Percentiles rank a stretch among this genome's conserved stretches.
Evolutionary conservation across 23 red algal species (phyloP).

Genomic region (Cyanidioschyzon merolae): DNA sequence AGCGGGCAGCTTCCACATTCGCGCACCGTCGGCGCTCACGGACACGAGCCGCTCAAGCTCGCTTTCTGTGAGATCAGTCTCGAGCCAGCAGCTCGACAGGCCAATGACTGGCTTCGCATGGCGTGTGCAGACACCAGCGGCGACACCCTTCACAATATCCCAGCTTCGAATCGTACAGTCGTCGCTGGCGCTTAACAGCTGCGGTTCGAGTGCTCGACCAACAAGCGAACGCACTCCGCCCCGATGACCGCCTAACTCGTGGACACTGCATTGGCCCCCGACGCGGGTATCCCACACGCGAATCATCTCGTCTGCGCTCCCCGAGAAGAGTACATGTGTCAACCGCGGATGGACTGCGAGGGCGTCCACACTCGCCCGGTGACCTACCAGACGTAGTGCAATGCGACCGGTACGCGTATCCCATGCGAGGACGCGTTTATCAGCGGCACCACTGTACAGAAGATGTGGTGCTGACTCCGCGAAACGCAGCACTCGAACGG

Average conservation of each 20-base stretch:
- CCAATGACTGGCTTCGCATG: not conserved
- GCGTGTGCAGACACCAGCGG: not conserved
- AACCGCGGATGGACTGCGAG: slow-evolving; percentile 2
- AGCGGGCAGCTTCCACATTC: not conserved
- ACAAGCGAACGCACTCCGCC: not conserved
- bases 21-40: not conserved
- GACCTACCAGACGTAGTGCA: not conserved
- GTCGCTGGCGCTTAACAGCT: slow-evolving; percentile 9
- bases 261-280: not conserved
- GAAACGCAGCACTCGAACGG: not conserved
- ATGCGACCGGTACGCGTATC: slow-evolving; percentile 2
- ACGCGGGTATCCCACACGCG: slow-evolving; percentile 14
- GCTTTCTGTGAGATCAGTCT: not conserved
- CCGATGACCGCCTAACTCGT: not conserved
- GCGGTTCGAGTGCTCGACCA: not conserved
- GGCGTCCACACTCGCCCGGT: not conserved
- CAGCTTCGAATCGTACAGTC: not conserved
- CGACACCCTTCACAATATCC: not conserved
- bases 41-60: slow-evolving; percentile 13
- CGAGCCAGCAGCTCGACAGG: not conserved
- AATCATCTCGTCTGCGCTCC: not conserved
- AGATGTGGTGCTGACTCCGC: not conserved
- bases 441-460: not conserved
- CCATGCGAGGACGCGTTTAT: slow-evolving; percentile 6
- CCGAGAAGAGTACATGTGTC: not conserved